These are phyloP conservation scores for Buxus sempervirens DNA, from an alignment of 164 flowering plant genomes.

Conservation along the genomic window DNA sequence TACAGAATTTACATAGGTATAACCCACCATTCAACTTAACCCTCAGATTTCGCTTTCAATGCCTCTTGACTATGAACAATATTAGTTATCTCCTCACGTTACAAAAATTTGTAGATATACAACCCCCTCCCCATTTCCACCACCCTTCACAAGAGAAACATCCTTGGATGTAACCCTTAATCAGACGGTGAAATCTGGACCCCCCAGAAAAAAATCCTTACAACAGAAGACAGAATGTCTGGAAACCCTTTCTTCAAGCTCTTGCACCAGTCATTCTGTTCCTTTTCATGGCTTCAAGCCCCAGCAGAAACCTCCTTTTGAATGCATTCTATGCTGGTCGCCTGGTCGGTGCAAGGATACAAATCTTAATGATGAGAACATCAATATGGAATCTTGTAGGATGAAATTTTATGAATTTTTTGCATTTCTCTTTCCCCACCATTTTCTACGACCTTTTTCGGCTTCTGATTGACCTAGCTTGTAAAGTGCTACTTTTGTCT, in stretches of 20 bases:
- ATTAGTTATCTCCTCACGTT: slow-evolving; percentile 8
- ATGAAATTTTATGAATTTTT: slow-evolving; percentile 13
- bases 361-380: background rate
- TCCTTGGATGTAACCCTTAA: background rate
- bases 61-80: slow-evolving; percentile 17
- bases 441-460: slow-evolving; percentile 45
- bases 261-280: background rate
- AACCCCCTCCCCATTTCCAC: slow-evolving; percentile 2
- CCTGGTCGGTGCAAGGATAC: background rate
- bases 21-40: background rate
- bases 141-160: slow-evolving; percentile 5
- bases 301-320: background rate
- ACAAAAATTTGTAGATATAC: slow-evolving; percentile 25
- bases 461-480: slow-evolving; percentile 48
- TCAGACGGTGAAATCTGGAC: background rate
- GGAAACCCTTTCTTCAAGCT: background rate
- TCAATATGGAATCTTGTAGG: background rate
- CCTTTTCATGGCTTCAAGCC: background rate
- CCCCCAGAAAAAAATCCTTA: background rate
- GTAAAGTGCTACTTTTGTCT: slow-evolving; percentile 52
- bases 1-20: background rate
- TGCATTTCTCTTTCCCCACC: slow-evolving; percentile 67
- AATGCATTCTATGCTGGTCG: too few relatives aligned
- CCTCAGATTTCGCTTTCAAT: background rate
- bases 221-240: background rate